These are phyloP conservation scores for Mycena chlorophos DNA, from an alignment of 768 basidiomycete genomes.

Conservation along the genomic window DNA sequence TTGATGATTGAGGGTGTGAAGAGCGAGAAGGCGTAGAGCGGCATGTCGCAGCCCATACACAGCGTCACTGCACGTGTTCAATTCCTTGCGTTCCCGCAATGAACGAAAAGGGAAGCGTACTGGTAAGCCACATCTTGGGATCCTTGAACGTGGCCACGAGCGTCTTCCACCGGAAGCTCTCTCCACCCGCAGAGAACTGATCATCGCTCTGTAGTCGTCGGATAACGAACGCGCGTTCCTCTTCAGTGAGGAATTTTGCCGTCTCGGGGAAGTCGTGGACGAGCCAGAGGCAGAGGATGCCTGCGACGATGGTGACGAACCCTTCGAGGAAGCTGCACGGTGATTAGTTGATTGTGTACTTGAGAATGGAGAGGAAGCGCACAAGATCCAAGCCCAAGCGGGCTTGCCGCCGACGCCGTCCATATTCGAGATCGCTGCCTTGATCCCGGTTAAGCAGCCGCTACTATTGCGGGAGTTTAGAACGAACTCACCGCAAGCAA, in stretches of 20 bases:
- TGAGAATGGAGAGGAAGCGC: slow-evolving; percentile 24
- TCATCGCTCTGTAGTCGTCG: slow-evolving; percentile 64
- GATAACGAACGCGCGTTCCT: slow-evolving; percentile 64
- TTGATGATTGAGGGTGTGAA: slow-evolving; percentile 56
- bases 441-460: slow-evolving; percentile 24
- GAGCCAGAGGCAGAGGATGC: slow-evolving; percentile 65
- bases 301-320: slow-evolving; percentile 60
- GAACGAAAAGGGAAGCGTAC: slow-evolving; percentile 37
- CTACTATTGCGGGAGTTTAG: neutral
- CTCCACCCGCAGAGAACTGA: slow-evolving; percentile 65
- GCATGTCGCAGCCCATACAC: slow-evolving; percentile 69
- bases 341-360: slow-evolving; percentile 43
- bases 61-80: slow-evolving; percentile 53
- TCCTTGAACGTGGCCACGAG: slow-evolving; percentile 62
- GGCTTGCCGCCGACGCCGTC: slow-evolving; percentile 62
- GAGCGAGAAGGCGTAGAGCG: slow-evolving; percentile 53
- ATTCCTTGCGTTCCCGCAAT: neutral
- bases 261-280: slow-evolving; percentile 79
- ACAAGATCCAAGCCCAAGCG: slow-evolving; percentile 52
- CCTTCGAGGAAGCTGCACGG: slow-evolving; percentile 79
- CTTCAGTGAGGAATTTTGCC: slow-evolving; percentile 65
- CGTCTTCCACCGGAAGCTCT: slow-evolving; percentile 53
- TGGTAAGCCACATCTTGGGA: slow-evolving; percentile 74
- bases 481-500: slow-evolving; percentile 5
- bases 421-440: slow-evolving; percentile 72